A percentile compares a stretch with the other conserved stretches of the same genome.
These are phyloP conservation scores for Saccharomycopsis sp. DNA, from an alignment of 805 yeast genomes.

Conservation along the genomic window DNA sequence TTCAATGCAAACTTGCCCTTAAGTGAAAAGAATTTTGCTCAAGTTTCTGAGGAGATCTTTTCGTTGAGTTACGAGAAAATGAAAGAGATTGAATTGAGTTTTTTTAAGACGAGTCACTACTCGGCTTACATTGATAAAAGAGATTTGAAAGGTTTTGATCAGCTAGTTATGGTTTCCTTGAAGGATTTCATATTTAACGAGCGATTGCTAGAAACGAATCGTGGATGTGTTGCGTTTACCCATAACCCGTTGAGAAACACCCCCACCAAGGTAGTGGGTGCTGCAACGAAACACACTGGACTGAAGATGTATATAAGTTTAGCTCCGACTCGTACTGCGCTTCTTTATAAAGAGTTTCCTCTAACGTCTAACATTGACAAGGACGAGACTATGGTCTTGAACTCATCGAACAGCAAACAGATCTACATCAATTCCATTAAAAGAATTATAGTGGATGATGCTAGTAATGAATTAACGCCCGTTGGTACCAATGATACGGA, in stretches of 20 bases:
- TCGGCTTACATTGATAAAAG: not conserved
- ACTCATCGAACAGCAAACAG: constrained; percentile 1
- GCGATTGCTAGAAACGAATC: not conserved
- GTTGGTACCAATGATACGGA: not conserved
- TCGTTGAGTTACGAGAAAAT: not conserved
- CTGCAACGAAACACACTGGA: not conserved
- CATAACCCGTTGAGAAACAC: not conserved
- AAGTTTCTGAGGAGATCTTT: not conserved
- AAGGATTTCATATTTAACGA: constrained; percentile 3
- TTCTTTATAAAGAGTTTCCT: not conserved
- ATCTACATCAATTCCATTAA: constrained; percentile 9
- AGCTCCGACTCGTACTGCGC: not conserved
- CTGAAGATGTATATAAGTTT: constrained; percentile 1
- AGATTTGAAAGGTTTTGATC: constrained; percentile 1
- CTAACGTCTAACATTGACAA: not conserved
- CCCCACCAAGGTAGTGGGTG: not conserved
- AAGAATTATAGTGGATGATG: constrained; percentile 1
- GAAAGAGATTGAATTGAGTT: not conserved
- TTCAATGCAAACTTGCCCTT: constrained; percentile 9
- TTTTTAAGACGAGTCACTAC: constrained; percentile 5
- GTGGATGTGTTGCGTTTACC: constrained; percentile 1
- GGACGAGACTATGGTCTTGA: constrained; percentile 4
- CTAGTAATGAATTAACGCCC: not conserved
- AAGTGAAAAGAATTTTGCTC: not conserved
- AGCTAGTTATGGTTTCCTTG: not conserved